Evolutionary conservation across 176 grass and related monocot species (phyloP).

Genomic region (Pontederia crassipes): DNA sequence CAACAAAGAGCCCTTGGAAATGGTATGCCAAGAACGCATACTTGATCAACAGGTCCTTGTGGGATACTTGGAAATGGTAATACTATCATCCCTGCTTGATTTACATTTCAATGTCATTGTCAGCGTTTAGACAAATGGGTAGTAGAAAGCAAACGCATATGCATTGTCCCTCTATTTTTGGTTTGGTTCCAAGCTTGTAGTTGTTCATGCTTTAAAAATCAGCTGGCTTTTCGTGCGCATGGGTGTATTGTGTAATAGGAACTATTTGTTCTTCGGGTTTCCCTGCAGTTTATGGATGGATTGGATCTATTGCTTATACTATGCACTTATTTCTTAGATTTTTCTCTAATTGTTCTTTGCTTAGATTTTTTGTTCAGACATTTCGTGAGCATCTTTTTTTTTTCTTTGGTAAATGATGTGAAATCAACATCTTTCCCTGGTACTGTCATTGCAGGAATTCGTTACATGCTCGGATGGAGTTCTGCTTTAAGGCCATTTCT

Average conservation of each 20-base stretch:
- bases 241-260: conserved; percentile 40
- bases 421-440: no score
- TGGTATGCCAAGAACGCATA: conserved; percentile 33
- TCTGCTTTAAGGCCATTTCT: no score
- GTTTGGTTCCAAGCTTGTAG: conserved; percentile 60
- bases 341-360: no score
- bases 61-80: conserved; percentile 54
- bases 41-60: conserved; percentile 61
- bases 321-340: no score
- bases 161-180: conserved; percentile 36
- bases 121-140: conserved; percentile 4
- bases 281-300: conserved; percentile 30
- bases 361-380: no score
- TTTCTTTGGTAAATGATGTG: no score
- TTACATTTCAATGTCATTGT: conserved; percentile 10
- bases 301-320: no score
- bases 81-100: conserved; percentile 16
- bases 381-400: no score
- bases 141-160: neutral
- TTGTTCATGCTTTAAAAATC: conserved; percentile 76
- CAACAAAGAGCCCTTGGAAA: conserved; percentile 32
- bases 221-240: conserved; percentile 62
- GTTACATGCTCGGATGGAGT: no score
- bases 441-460: no score
- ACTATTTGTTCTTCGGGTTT: conserved; percentile 39